These are phyloP conservation scores for Hypsizygus marmoreus DNA, from an alignment of 768 basidiomycete species.

Conservation along the genomic window DNA sequence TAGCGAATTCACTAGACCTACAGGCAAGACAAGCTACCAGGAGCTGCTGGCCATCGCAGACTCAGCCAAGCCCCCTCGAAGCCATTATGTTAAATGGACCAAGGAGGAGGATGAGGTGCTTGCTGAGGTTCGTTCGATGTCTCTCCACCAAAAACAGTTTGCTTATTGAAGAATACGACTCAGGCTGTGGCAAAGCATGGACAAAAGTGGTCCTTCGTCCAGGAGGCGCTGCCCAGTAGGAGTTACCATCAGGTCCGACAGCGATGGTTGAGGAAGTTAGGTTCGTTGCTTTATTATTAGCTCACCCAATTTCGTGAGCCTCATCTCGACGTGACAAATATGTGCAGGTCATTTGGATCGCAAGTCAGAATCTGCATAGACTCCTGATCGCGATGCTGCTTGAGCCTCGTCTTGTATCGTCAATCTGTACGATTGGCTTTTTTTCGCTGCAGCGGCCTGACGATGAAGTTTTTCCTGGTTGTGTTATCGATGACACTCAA, in stretches of 20 bases:
- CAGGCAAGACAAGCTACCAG: background rate
- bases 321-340: no score
- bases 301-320: background rate
- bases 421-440: no score
- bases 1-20: no score
- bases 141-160: no score
- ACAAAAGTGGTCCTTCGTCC: slow-evolving; percentile 37
- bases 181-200: slow-evolving; percentile 21
- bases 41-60: background rate
- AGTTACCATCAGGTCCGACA: slow-evolving; percentile 46
- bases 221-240: slow-evolving; percentile 34
- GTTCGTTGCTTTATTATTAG: slow-evolving; percentile 13
- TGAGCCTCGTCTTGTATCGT: no score
- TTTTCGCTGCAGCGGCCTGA: no score
- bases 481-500: no score
- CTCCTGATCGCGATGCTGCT: no score
- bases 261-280: slow-evolving; percentile 42
- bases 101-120: slow-evolving; percentile 1
- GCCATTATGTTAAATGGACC: background rate
- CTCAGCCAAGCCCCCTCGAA: background rate
- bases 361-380: no score
- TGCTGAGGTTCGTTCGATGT: slow-evolving; percentile 3
- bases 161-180: no score
- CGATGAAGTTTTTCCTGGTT: no score
- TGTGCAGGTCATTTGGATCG: no score